Percentiles rank a stretch among this genome's conserved stretches.
These are phyloP conservation scores for Podila epigama DNA, from an alignment of 192 early-diverging fungal species.

Conservation along the genomic window DNA sequence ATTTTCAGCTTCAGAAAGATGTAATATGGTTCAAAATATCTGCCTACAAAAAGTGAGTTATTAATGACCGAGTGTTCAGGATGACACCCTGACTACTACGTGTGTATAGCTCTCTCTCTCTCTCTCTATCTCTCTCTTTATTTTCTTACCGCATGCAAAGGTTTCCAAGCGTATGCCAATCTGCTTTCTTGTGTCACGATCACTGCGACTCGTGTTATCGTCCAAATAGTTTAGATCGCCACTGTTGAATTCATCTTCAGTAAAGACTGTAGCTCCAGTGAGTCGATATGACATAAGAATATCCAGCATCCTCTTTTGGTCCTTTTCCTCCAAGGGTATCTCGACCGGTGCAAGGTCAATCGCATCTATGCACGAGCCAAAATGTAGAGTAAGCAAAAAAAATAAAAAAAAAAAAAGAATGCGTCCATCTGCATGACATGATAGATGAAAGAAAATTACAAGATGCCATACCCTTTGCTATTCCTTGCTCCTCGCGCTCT, in stretches of 20 bases:
- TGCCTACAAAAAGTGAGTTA: conserved; percentile 25
- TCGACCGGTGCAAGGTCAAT: background rate
- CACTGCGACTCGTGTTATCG: conserved; percentile 2
- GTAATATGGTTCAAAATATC: conserved; percentile 59
- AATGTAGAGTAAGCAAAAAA: too few relatives aligned
- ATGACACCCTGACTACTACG: too few relatives aligned
- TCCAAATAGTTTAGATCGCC: background rate
- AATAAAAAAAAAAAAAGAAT: background rate
- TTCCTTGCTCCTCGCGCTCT: conserved; percentile 23
- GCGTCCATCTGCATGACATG: too few relatives aligned
- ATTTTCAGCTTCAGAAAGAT: conserved; percentile 31
- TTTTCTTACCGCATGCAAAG: conserved; percentile 53
- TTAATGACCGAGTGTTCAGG: background rate
- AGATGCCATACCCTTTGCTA: conserved; percentile 12
- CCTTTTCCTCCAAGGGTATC: conserved; percentile 10
- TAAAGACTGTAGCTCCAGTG: conserved; percentile 37
- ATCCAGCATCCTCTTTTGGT: conserved; percentile 27
- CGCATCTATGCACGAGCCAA: too few relatives aligned
- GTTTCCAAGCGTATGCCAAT: conserved; percentile 59
- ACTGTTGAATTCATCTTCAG: conserved; percentile 14
- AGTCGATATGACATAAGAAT: conserved; percentile 40
- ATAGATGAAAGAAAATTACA: background rate
- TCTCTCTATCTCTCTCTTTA: too few relatives aligned
- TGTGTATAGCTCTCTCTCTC: too few relatives aligned
- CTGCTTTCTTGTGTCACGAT: conserved; percentile 21